Evolutionary conservation across 139 green algal species (phyloP).

Genomic region (Micractinium sp.): DNA sequence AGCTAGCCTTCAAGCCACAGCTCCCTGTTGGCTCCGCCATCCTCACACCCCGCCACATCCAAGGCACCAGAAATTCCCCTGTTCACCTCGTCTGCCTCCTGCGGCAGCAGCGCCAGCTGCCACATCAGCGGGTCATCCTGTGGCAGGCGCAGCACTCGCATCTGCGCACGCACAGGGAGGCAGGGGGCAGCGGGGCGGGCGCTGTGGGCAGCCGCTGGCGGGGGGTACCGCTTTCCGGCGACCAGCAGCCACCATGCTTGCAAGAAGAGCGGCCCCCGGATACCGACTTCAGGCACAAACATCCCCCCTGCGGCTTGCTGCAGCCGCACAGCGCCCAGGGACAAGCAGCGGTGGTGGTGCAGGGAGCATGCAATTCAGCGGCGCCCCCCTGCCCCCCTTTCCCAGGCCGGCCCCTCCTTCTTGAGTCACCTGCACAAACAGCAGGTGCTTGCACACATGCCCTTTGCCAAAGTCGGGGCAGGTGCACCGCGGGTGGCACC

Average conservation of each 20-base stretch:
- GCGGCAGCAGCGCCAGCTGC: neutral
- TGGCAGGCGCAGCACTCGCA: constrained; percentile 5
- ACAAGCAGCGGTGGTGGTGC: neutral
- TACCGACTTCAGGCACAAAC: neutral
- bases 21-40: neutral
- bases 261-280: neutral
- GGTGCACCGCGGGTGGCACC: neutral
- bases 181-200: neutral
- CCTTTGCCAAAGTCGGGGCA: neutral
- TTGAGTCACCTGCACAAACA: neutral
- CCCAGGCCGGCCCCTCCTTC: neutral
- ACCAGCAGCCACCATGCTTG: no score
- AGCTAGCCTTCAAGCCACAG: neutral
- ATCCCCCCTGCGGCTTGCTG: no score
- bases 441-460: neutral
- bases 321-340: no score
- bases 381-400: no score
- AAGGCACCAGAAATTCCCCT: no score
- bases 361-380: neutral
- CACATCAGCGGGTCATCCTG: neutral
- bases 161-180: neutral
- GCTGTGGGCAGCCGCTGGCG: neutral
- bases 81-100: neutral
- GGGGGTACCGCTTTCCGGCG: no score
- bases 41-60: no score